Evolutionary conservation across 2,329 filamentous ascomycete genomes (phyloP), one percentile per base, ranked within the genome.

Genomic region (Claviceps purpurea): DNA sequence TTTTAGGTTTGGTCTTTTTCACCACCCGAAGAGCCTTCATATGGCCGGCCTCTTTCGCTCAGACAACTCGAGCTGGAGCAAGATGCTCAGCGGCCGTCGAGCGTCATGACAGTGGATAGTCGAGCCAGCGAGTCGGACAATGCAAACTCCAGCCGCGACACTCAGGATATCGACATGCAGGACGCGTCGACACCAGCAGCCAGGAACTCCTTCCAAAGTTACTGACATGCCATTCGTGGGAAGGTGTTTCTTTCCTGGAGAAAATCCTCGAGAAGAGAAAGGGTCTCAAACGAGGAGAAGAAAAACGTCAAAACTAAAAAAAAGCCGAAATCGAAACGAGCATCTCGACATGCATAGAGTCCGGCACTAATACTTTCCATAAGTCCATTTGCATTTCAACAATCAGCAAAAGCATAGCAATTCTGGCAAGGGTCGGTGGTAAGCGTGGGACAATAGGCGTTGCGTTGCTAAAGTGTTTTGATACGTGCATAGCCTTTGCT

Each of bases 1-100:
- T 5, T 18, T 18, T 55, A 95, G 89, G 89, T 96, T 3, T 96
- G 89, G 89, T 91, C 87, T 10, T 96, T 96, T 65, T 89, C 91
- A 4, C 90, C 91, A 14, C 88, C 89, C 0, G 84, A 88, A 54
- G 86, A 88, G 50, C 70, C 74, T 54, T 71, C 76, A 22, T 74
- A 73, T 54, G 79, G 82, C 49, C 68, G 73, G 10, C 73, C 74
- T 1, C 62, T 74, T n/a, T 73, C 74, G 38, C 64, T 78, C 42
- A 69, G 75, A 50, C 72, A 76, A 52, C 67, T 71, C 41, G 62
- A 70, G 2, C 59, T 73, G 16, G 74, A 78, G 49, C 65, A 72
- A 39, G 62, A 71, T 5, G 70, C 73, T 0, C 67, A 64, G 50
- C 70, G 75, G n/a, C 73, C 78, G 2, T 57, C 74, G 57, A 80